Evolutionary conservation across 2,329 filamentous ascomycete species (phyloP), one percentile per base, ranked within the genome.

Genomic region (Coniella lustricola): DNA sequence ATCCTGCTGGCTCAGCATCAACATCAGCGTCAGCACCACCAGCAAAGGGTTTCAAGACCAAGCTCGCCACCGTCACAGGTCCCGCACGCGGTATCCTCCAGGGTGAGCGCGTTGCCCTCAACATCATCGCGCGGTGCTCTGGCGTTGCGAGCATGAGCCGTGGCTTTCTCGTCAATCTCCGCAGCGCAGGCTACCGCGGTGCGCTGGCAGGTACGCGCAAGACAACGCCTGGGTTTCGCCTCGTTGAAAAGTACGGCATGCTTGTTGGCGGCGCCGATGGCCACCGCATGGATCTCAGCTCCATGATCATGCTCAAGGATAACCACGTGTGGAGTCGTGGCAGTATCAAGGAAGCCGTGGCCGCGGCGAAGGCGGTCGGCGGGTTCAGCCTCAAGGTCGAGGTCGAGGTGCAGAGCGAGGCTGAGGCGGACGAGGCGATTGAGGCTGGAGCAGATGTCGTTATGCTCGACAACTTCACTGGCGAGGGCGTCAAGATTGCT

Each of bases 221-320:
- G 74, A 98, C 93, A 0, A 98, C 93, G 0, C 93, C 93, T 0
- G 93, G 93, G 0, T 98, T 97, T 70, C 78, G 93, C 10, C 72
- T 97, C 4, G 90, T 97, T 9, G 93, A 98, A 69, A 98, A 98
- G 71, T 98, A 98, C 67, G 93, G 90, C 57, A 96, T 98, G 85
- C 73, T 96, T 18, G 85, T 95, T 14, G 93, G 91, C 49, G 93
- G 93, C 10, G 90, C 89, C 14, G 93, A 98, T 68, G 81, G 84
- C 3, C 93, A 98, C 67, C 76, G 93, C 29, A 88, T 95, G 69
- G 93, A 98, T 65, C 74, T 98, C 49, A 87, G 82, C 64, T 80
- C 84, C 55, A 97, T 98, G 93, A 90, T 90, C 49, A 98, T 98
- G 93, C 76, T 98, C 56, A 98, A 98, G 73, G 93, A 98, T 69